These are phyloP conservation scores for maize (Zea mays) DNA, from an alignment of 176 grass and related monocot genomes.

Conservation along the genomic window DNA sequence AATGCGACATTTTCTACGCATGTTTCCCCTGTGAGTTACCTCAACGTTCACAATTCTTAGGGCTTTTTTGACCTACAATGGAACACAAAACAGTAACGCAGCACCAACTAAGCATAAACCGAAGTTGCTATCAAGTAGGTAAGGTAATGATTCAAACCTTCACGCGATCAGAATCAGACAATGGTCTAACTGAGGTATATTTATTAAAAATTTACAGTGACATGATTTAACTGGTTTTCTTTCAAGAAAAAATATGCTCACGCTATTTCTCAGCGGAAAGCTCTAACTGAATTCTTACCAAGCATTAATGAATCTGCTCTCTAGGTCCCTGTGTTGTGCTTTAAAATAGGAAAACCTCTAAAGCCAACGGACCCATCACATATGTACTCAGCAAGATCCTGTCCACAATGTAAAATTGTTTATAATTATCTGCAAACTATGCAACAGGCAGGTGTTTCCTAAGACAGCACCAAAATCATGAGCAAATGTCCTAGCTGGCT, in stretches of 20 bases:
- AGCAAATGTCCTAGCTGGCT: neutral
- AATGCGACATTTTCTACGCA: too few species aligned
- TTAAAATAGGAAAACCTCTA: constrained; percentile 70
- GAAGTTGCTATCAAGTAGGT: too few species aligned
- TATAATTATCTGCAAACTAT: constrained; percentile 10
- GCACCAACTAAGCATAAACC: too few species aligned
- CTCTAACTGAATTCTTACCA: constrained; percentile 46
- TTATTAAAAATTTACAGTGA: neutral
- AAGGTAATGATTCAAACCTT: too few species aligned
- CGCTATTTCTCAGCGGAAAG: neutral
- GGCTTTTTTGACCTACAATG: too few species aligned
- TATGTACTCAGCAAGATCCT: constrained; percentile 56
- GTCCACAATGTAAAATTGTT: constrained; percentile 17
- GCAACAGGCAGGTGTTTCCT: neutral
- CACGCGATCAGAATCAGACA: too few species aligned
- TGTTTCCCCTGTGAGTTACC: too few species aligned
- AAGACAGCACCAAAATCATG: neutral
- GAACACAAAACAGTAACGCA: too few species aligned
- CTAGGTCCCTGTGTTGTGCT: constrained; percentile 81
- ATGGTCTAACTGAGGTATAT: too few species aligned
- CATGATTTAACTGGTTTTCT: neutral
- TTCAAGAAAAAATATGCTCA: neutral
- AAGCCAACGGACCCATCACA: constrained; percentile 78
- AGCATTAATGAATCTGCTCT: constrained; percentile 87
- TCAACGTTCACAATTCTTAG: too few species aligned